Conservation (phyloP, 2,329 filamentous ascomycete genomes). For the Scortechinia acanthostroma region DNA sequence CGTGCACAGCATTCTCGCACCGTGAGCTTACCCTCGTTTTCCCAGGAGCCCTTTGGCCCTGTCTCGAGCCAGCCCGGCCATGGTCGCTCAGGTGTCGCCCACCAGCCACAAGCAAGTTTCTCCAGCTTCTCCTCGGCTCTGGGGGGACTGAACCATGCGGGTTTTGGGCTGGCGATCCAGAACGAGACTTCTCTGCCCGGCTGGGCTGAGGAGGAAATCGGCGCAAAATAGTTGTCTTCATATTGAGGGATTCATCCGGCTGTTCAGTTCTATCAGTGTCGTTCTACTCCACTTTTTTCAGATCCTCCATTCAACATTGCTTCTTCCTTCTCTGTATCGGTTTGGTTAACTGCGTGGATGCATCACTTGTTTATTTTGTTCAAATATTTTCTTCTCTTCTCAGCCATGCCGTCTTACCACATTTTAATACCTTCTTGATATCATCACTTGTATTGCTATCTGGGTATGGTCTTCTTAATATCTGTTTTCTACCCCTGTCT, state of each 20-base stretch:
- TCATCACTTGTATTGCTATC: constrained; percentile 2
- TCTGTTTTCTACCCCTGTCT: neutral
- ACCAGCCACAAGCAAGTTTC: constrained; percentile 35
- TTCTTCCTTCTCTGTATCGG: neutral
- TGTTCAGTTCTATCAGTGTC: neutral
- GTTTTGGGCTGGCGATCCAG: constrained; percentile 56
- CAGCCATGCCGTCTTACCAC: neutral
- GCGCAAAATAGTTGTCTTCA: constrained; percentile 10
- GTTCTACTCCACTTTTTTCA: neutral
- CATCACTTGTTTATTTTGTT: neutral
- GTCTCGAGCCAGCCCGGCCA: constrained; percentile 37
- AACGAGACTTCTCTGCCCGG: constrained; percentile 46
- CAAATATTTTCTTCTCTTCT: neutral
- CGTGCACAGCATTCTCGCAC: constrained; percentile 68
- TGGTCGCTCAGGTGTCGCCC: constrained; percentile 32
- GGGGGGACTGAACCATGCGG: constrained; percentile 50
- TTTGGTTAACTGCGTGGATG: neutral
- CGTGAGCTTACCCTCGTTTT: constrained; percentile 74
- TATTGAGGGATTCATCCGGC: constrained; percentile 3
- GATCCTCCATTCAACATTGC: neutral
- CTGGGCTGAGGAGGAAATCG: constrained; percentile 62
- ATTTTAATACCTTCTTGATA: neutral
- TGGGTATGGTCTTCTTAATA: neutral
- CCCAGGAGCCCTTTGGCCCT: constrained; percentile 51
- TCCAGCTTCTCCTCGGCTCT: constrained; percentile 62